A percentile compares a stretch with the other conserved stretches of the same genome.
phyloP scores from a whole-genome alignment of 2,329 filamentous ascomycete species.

The Penicillium janthinellum region DNA sequence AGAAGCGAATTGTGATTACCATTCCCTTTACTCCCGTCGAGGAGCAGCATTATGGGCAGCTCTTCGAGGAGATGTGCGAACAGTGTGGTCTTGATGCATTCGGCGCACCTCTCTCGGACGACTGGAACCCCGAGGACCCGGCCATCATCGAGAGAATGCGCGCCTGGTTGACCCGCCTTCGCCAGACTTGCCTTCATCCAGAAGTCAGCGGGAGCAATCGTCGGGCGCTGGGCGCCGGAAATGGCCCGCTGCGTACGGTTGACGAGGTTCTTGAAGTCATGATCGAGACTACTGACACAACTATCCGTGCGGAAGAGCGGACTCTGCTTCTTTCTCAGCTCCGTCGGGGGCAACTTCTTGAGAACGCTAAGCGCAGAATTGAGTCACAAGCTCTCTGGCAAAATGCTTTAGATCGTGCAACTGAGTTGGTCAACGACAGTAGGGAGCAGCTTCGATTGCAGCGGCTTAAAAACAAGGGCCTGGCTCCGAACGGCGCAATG shows the following conservation, averaged over 20 bases:
- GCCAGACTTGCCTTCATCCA: slow-evolving; percentile 83
- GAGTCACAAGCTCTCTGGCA: slow-evolving; percentile 73
- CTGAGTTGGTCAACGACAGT: slow-evolving; percentile 59
- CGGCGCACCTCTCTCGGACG: slow-evolving; percentile 62
- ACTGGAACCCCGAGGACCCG: slow-evolving; percentile 66
- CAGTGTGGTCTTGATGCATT: slow-evolving; percentile 65
- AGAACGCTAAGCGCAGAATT: slow-evolving; percentile 68
- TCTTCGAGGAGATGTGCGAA: slow-evolving; percentile 75
- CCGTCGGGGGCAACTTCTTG: slow-evolving; percentile 73
- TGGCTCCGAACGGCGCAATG: slow-evolving; percentile 23
- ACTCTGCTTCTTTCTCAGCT: slow-evolving; percentile 65
- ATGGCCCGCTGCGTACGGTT: slow-evolving; percentile 74
- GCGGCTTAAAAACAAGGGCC: slow-evolving; percentile 28
- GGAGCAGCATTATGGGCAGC: slow-evolving; percentile 79
- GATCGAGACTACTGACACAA: slow-evolving; percentile 78
- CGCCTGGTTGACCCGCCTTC: slow-evolving; percentile 72
- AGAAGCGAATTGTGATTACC: slow-evolving; percentile 84
- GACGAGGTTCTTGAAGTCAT: slow-evolving; percentile 86
- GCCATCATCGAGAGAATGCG: slow-evolving; percentile 71
- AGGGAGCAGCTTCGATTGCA: slow-evolving; percentile 63
- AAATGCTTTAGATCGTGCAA: slow-evolving; percentile 55
- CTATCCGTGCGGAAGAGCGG: slow-evolving; percentile 69
- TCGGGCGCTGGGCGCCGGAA: slow-evolving; percentile 62
- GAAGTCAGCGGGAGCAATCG: slow-evolving; percentile 72
- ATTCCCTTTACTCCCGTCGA: slow-evolving; percentile 89